phyloP scores from a whole-genome alignment of 1,139 yeast species.

The Debaryomycetaceae sp. region DNA sequence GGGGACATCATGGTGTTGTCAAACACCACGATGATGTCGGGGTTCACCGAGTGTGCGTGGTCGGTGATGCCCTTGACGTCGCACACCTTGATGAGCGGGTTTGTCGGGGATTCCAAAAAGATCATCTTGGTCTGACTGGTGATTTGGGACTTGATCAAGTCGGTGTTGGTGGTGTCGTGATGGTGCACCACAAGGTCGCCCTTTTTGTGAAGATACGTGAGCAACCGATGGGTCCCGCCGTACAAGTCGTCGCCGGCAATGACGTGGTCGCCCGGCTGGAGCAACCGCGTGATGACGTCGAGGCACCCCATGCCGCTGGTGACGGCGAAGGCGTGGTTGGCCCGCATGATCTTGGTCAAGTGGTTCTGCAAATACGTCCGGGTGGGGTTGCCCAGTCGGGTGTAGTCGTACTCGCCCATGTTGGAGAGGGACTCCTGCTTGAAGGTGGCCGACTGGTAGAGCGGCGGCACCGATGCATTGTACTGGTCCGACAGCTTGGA shows the following conservation, averaged over 20 bases:
- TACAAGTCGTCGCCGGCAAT: constrained; percentile 91
- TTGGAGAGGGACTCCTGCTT: constrained; percentile 72
- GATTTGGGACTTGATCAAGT: constrained; percentile 51
- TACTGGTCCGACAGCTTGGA: constrained; percentile 65
- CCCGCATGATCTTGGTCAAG: constrained; percentile 70
- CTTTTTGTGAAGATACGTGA: constrained; percentile 65
- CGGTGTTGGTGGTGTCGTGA: constrained; percentile 75
- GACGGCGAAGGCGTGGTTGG: constrained; percentile 71
- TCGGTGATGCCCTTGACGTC: constrained; percentile 66
- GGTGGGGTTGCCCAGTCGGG: constrained; percentile 94
- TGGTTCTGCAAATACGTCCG: constrained; percentile 77
- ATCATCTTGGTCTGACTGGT: constrained; percentile 62
- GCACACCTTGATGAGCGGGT: constrained; percentile 83
- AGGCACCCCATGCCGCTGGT: constrained; percentile 91
- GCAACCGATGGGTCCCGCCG: constrained; percentile 86
- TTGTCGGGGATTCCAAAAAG: constrained; percentile 85
- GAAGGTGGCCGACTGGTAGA: constrained; percentile 91
- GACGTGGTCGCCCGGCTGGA: constrained; percentile 76
- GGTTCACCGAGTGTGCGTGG: constrained; percentile 63
- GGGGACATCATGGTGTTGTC: constrained; percentile 98
- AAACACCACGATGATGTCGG: constrained; percentile 72
- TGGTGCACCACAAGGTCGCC: constrained; percentile 71
- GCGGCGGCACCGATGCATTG: constrained; percentile 81
- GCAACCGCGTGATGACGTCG: constrained; percentile 73
- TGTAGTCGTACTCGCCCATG: constrained; percentile 86